phyloP scores from a whole-genome alignment of 768 basidiomycete species.

The Naganishia vishniacii region DNA sequence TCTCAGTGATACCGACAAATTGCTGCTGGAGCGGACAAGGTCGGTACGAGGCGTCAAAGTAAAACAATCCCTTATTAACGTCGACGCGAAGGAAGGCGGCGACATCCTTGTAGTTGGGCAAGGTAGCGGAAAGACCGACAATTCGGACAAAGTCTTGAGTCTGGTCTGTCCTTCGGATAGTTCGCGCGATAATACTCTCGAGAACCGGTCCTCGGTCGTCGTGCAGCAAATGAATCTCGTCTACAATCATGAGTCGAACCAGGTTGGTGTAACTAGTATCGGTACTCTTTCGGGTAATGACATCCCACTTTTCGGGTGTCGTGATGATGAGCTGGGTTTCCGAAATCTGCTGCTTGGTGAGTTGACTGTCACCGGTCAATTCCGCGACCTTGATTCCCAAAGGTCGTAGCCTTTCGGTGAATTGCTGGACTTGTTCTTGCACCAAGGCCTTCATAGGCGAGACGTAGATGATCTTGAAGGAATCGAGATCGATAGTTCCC shows the following conservation, averaged over 20 bases:
- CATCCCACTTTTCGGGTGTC: conserved; percentile 99
- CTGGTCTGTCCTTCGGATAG: conserved; percentile 89
- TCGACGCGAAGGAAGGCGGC: conserved; percentile 95
- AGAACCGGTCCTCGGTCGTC: conserved; percentile 97
- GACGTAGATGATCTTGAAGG: conserved; percentile 95
- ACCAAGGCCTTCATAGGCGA: conserved; percentile 99
- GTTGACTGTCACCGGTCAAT: conserved; percentile 92
- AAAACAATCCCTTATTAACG: conserved; percentile 83
- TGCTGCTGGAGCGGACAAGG: conserved; percentile 94
- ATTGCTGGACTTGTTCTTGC: conserved; percentile 97
- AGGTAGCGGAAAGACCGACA: conserved; percentile 88
- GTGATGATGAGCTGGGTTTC: conserved; percentile 98
- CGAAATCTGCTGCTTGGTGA: conserved; percentile 94
- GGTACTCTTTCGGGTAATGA: conserved; percentile 95
- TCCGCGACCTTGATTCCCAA: conserved; percentile 84
- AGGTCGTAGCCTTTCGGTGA: conserved; percentile 64
- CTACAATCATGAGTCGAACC: conserved; percentile 91
- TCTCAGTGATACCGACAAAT: conserved; percentile 96
- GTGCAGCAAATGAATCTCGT: conserved; percentile 94
- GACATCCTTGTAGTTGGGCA: conserved; percentile 98
- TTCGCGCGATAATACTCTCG: conserved; percentile 81
- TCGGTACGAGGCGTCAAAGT: conserved; percentile 89
- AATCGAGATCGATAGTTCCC: conserved; percentile 71
- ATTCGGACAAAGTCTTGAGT: conserved; percentile 87
- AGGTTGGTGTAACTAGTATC: conserved; percentile 96